Conservation (phyloP, 192 early-diverging fungal genomes). For the Phlyctochytrium planicorne region DNA sequence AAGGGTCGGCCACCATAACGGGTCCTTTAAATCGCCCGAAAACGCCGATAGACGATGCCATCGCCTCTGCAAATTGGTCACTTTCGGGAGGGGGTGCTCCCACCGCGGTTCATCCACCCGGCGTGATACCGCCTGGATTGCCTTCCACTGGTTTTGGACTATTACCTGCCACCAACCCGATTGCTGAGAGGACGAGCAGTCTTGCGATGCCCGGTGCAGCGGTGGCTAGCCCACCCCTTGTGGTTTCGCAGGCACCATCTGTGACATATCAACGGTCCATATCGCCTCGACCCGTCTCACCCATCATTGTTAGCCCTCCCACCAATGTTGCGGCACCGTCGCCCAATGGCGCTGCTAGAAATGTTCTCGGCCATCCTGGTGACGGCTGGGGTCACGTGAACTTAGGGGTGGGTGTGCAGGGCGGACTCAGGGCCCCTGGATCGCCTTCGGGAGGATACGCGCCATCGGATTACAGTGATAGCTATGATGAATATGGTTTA, state of each 20-base stretch:
- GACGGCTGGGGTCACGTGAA: conserved; percentile 43
- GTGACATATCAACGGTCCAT: conserved; percentile 19
- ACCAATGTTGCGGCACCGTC: conserved; percentile 2
- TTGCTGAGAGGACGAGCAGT: conserved; percentile 8
- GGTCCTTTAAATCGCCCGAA: conserved; percentile 29
- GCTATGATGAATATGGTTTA: conserved; percentile 32
- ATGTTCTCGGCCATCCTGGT: conserved; percentile 31
- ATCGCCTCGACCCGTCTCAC: conserved; percentile 33
- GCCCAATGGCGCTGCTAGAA: conserved; percentile 1
- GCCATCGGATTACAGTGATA: conserved; percentile 39
- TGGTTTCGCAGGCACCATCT: not conserved
- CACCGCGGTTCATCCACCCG: conserved; percentile 4
- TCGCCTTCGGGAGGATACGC: conserved; percentile 27
- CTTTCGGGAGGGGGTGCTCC: not conserved
- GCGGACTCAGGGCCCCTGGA: conserved; percentile 36
- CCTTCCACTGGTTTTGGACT: not conserved
- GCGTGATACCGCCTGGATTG: not conserved
- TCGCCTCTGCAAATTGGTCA: conserved; percentile 48
- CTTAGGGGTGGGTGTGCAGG: conserved; percentile 12
- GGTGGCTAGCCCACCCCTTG: not conserved
- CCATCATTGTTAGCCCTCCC: conserved; percentile 30
- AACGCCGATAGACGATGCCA: conserved; percentile 44
- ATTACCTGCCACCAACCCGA: not conserved
- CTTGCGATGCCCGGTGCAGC: conserved; percentile 16
- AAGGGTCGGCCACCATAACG: not conserved